A percentile compares a stretch with the other conserved stretches of the same genome.
These are phyloP conservation scores for Colletotrichum sp. DNA, from an alignment of 2,329 filamentous ascomycete genomes.

Conservation along the genomic window DNA sequence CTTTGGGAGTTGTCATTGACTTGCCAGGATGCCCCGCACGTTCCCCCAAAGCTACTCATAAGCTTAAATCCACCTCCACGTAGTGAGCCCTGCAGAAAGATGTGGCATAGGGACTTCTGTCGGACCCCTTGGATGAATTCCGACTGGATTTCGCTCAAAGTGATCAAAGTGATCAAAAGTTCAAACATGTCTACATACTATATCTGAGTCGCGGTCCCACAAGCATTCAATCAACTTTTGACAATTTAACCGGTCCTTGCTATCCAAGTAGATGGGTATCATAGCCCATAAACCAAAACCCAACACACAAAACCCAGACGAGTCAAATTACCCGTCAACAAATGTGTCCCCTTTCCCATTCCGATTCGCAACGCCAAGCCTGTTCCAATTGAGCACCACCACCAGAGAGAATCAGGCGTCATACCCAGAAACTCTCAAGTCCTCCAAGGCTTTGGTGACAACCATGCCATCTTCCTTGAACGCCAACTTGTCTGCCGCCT, in stretches of 20 bases:
- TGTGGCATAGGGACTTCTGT: background rate
- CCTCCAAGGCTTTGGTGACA: slow-evolving; percentile 29
- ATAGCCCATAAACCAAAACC: background rate
- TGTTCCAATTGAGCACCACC: background rate
- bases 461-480: slow-evolving; percentile 28
- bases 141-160: background rate
- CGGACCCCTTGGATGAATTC: background rate
- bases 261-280: background rate
- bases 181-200: background rate
- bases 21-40: background rate
- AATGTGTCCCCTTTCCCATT: background rate
- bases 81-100: background rate
- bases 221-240: background rate
- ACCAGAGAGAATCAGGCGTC: slow-evolving; percentile 20
- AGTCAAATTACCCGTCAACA: background rate
- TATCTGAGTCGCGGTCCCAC: background rate
- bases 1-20: background rate
- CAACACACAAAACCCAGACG: background rate
- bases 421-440: slow-evolving; percentile 31
- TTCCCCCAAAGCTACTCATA: background rate
- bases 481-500: slow-evolving; percentile 26
- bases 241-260: background rate
- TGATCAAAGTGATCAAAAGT: background rate
- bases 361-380: background rate
- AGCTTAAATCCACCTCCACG: background rate